Evolutionary conservation across 2,329 filamentous ascomycete species (phyloP).

Genomic region (Chalara sp.): DNA sequence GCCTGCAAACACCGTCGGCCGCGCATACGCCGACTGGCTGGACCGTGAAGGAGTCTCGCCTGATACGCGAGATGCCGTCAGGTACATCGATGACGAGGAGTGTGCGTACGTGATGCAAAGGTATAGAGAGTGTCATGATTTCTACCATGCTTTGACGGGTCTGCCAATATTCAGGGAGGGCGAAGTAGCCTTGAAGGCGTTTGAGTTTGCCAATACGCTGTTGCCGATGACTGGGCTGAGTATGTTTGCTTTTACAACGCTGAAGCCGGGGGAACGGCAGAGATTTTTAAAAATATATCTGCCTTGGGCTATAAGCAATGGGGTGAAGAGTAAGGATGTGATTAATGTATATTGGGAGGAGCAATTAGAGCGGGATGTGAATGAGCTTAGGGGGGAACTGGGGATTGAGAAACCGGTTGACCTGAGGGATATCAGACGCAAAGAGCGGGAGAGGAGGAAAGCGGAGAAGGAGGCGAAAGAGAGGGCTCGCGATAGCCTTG

Average conservation of each 20-base stretch:
- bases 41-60: constrained; percentile 89
- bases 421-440: constrained; percentile 68
- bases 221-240: constrained; percentile 92
- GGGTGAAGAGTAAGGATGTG: constrained; percentile 66
- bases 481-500: constrained; percentile 18
- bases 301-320: constrained; percentile 87
- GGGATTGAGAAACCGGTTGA: constrained; percentile 87
- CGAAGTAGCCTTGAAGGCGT: constrained; percentile 94
- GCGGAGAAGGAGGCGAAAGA: constrained; percentile 47
- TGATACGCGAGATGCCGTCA: constrained; percentile 74
- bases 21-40: constrained; percentile 83
- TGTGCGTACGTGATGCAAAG: constrained; percentile 98
- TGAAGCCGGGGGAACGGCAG: constrained; percentile 57
- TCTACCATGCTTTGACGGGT: constrained; percentile 92
- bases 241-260: constrained; percentile 60
- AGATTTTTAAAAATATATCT: constrained; percentile 71
- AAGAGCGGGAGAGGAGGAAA: constrained; percentile 62
- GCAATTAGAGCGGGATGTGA: constrained; percentile 76
- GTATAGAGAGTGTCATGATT: constrained; percentile 95
- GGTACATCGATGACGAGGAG: constrained; percentile 91
- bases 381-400: constrained; percentile 64
- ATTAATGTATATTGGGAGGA: constrained; percentile 99
- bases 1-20: constrained; percentile 68
- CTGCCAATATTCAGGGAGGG: constrained; percentile 90
- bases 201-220: constrained; percentile 92